Conservation (phyloP, 768 basidiomycete species). For the Russula sp. region DNA sequence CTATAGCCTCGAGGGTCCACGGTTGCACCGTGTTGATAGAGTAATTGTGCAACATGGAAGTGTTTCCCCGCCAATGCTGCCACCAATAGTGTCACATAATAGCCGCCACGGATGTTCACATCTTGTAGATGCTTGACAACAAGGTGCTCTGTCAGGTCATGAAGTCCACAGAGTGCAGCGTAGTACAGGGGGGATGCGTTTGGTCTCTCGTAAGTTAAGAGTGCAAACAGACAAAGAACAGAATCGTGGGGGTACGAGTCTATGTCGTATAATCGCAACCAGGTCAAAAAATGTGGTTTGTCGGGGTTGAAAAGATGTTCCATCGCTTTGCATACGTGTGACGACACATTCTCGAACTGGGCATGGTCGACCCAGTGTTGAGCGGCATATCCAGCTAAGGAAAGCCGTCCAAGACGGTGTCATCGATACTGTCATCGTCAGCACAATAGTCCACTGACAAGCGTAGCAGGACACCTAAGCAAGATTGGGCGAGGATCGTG, state of each 20-base stretch:
- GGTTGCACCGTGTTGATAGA: not conserved
- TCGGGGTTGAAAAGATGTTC: not conserved
- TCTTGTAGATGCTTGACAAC: not conserved
- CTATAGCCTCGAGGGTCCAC: not conserved
- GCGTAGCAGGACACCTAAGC: not conserved
- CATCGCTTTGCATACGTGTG: not conserved
- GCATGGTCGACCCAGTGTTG: not conserved
- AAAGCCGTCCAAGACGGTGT: not conserved
- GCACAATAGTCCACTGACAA: not conserved
- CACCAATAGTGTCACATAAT: not conserved
- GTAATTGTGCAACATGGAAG: not conserved
- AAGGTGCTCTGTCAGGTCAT: not conserved
- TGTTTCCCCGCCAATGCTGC: not conserved
- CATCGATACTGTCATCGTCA: not conserved
- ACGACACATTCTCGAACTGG: not conserved
- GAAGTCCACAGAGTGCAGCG: not conserved
- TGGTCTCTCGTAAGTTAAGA: not conserved
- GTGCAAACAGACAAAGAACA: not conserved
- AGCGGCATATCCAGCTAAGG: not conserved
- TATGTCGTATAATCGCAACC: not conserved
- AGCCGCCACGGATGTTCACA: not conserved
- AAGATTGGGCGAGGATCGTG: not conserved
- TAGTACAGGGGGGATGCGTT: not conserved
- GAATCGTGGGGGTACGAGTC: not conserved
- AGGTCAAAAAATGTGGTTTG: not conserved